Conservation (phyloP, 2,329 filamentous ascomycete genomes). For the Botrytis aclada region DNA sequence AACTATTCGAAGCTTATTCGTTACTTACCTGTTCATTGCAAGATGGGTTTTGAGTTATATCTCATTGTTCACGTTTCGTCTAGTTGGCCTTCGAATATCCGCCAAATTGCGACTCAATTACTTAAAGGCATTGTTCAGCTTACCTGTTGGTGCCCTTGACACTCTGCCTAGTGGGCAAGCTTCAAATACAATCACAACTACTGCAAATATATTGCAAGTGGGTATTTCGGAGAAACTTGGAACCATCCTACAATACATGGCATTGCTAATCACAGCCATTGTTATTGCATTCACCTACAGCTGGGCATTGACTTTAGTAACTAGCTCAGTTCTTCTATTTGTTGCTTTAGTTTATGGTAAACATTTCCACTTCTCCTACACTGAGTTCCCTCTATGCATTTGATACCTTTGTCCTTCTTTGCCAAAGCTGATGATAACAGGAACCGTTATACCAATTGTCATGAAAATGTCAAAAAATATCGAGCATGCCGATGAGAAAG, state of each 20-base stretch:
- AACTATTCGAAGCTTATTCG: conserved; percentile 52
- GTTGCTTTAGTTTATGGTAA: conserved; percentile 48
- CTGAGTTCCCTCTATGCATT: not conserved
- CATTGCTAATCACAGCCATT: conserved; percentile 52
- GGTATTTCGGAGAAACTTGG: conserved; percentile 64
- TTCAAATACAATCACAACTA: conserved; percentile 55
- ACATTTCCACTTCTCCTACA: not conserved
- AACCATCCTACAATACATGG: conserved; percentile 53
- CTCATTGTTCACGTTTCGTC: conserved; percentile 58
- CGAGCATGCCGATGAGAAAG: conserved; percentile 52
- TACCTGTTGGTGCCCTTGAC: conserved; percentile 67
- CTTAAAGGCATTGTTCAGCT: conserved; percentile 59
- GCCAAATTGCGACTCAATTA: conserved; percentile 62
- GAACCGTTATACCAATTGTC: conserved; percentile 51
- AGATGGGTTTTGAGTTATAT: conserved; percentile 63
- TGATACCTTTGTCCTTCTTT: not conserved
- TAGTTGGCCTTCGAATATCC: conserved; percentile 60
- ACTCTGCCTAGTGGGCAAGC: conserved; percentile 51
- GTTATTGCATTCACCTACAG: conserved; percentile 55
- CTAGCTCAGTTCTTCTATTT: conserved; percentile 54
- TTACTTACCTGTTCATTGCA: conserved; percentile 67
- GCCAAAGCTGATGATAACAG: not conserved
- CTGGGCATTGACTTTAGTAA: conserved; percentile 60
- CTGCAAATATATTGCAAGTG: conserved; percentile 61
- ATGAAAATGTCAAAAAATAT: conserved; percentile 49